These are phyloP conservation scores for Quercus dentata DNA, from an alignment of 306 rosid species.

Conservation along the genomic window DNA sequence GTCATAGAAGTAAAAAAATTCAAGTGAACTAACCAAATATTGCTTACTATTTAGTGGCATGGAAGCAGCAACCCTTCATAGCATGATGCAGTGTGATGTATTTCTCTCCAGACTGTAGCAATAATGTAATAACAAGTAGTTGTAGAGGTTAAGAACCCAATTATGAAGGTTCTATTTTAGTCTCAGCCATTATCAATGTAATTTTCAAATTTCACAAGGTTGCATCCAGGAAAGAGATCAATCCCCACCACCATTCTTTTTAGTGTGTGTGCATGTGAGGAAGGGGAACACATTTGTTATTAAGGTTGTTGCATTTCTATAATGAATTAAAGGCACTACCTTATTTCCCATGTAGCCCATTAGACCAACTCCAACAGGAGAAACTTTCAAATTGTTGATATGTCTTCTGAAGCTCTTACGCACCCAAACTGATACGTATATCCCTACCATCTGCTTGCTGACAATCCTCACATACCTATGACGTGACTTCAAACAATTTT, in stretches of 20 bases:
- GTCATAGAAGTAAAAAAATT: neutral
- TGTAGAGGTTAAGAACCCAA: neutral
- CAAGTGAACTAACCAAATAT: neutral
- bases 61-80: constrained; percentile 6
- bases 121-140: neutral
- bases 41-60: neutral
- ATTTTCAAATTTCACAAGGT: neutral
- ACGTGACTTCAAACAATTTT: constrained; percentile 20
- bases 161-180: neutral
- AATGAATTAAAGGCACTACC: constrained; percentile 41
- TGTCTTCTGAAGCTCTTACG: constrained; percentile 86
- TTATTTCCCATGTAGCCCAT: constrained; percentile 99
- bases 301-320: constrained; percentile 9
- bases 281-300: neutral
- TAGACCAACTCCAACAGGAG: constrained; percentile 91
- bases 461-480: constrained; percentile 71
- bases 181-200: neutral
- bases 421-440: constrained; percentile 90
- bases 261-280: neutral
- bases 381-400: constrained; percentile 76
- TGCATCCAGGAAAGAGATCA: neutral
- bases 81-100: constrained; percentile 15
- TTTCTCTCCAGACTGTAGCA: neutral
- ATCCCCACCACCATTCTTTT: neutral
- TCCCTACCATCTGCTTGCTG: constrained; percentile 99